These are phyloP conservation scores for Auricularia heimuer DNA, from an alignment of 768 basidiomycete species.

Conservation along the genomic window DNA sequence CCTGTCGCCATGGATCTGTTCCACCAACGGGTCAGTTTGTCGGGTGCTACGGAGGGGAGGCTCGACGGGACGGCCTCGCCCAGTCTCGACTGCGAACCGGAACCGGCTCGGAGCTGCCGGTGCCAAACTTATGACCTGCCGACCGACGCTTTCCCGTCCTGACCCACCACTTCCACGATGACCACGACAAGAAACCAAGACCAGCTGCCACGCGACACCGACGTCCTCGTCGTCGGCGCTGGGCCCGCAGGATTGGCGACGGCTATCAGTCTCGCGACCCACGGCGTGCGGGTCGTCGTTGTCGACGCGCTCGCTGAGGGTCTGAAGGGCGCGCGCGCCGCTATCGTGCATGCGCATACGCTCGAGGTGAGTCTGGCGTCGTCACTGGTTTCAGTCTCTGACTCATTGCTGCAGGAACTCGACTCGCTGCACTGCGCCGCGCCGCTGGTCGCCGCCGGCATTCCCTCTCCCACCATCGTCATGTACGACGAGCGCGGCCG, in stretches of 20 bases:
- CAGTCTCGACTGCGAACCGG: too few species aligned
- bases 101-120: too few species aligned
- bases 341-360: slow-evolving; percentile 41
- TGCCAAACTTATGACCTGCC: too few species aligned
- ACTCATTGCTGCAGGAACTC: slow-evolving; percentile 32
- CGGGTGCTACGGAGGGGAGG: too few species aligned
- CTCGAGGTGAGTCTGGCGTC: slow-evolving; percentile 30
- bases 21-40: too few species aligned
- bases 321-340: slow-evolving; percentile 33
- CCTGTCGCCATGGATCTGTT: too few species aligned
- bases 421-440: slow-evolving; percentile 36
- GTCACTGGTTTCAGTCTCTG: slow-evolving; percentile 13
- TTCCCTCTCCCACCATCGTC: background rate
- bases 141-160: too few species aligned
- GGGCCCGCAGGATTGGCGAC: slow-evolving; percentile 40
- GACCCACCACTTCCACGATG: background rate
- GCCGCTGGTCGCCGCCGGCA: slow-evolving; percentile 27
- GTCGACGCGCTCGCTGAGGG: slow-evolving; percentile 31
- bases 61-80: too few species aligned
- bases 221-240: slow-evolving; percentile 40
- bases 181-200: background rate
- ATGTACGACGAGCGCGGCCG: slow-evolving; percentile 8
- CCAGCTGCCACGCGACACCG: slow-evolving; percentile 25
- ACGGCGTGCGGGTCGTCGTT: slow-evolving; percentile 35
- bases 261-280: slow-evolving; percentile 35